A percentile compares a stretch with the other conserved stretches of the same genome.
Evolutionary conservation across 805 yeast species (phyloP).

Genomic region (Millerozyma acaciae): DNA sequence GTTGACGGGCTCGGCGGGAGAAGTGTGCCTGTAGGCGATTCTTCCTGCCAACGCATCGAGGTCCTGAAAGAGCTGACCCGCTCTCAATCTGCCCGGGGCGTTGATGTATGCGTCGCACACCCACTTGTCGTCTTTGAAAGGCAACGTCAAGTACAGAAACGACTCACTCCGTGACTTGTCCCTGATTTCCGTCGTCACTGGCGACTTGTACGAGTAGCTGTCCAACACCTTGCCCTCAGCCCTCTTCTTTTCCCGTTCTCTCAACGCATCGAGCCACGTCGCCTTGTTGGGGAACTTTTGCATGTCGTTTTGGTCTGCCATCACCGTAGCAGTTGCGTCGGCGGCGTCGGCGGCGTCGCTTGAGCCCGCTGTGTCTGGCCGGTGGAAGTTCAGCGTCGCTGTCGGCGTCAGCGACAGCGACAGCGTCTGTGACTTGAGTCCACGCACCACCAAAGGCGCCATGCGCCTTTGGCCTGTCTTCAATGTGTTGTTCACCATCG

Average conservation of each 20-base stretch:
- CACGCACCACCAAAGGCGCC: neutral
- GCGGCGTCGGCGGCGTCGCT: conserved; percentile 57
- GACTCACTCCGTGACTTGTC: conserved; percentile 80
- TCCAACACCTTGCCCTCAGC: conserved; percentile 72
- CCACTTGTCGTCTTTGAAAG: conserved; percentile 80
- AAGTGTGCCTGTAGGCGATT: conserved; percentile 86
- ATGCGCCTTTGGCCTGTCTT: neutral
- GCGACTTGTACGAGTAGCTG: conserved; percentile 66
- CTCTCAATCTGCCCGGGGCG: conserved; percentile 86
- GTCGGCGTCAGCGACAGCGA: too few relatives aligned
- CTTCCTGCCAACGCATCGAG: conserved; percentile 92
- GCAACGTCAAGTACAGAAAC: conserved; percentile 63
- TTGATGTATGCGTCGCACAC: conserved; percentile 83
- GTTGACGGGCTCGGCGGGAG: conserved; percentile 94
- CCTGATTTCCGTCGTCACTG: conserved; percentile 63
- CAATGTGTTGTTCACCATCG: too few relatives aligned
- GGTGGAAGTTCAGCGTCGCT: conserved; percentile 19
- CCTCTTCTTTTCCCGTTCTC: conserved; percentile 64
- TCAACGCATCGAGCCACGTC: conserved; percentile 85
- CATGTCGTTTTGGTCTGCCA: conserved; percentile 57
- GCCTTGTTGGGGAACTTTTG: conserved; percentile 44
- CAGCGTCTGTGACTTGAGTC: too few relatives aligned
- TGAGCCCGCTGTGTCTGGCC: conserved; percentile 39
- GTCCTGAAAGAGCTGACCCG: conserved; percentile 93
- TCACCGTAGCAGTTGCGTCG: conserved; percentile 69